Base-by-base conservation (phyloP, 371 early-diverging fungal species). In the Entomophthora muscae region DNA sequence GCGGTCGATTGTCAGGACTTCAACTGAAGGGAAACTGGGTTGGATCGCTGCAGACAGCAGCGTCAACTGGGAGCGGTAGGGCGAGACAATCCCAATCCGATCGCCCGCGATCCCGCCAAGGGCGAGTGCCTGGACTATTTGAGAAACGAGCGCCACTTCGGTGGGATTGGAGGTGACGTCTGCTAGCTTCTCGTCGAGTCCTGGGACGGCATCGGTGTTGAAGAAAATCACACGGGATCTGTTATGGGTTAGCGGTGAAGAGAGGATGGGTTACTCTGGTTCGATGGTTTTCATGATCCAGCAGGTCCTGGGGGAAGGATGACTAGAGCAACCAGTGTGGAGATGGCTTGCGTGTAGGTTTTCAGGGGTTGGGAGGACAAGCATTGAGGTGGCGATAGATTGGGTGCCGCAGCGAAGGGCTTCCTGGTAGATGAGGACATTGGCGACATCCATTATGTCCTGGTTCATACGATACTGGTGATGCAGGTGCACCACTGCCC, bases 381-480 rank as follows among this genome's bases (percentile, higher is more conserved):
- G 65, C 1, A 57, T 66, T 42, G 74, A 69, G 1, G 72, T 66
- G 0, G 87, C 88, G 0, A 89, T 80, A 0, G 66, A 66, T n/a
- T 71, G 65, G 7, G 81, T 83, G 17, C 90, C 95, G 65, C 92
- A 95, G 32, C 75, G 73, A 54, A 97, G 70, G 53, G 83, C 78
- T 62, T 84, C 71, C 64, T 86, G 78, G 70, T 91, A 99, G 7
- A 98, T 82, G 1, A 98, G 68, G 1, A 70, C 65, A 70, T 98
- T 99, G 22, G 90, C 78, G 3, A 99, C 69, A 3, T 73, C 70
- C 93, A 97, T 95, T 31, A 99, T 91, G 30, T 91, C 92, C 27
- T 74, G 67, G 67, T 88, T 89, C 99, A 99, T 99, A 29, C 99
- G 84, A 67, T 98, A 99, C 71, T 99, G 99, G 57, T 82, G 78